These are phyloP conservation scores for Asterionellopsis glacialis DNA, from an alignment of 108 stramenopile genomes.

Conservation along the genomic window DNA sequence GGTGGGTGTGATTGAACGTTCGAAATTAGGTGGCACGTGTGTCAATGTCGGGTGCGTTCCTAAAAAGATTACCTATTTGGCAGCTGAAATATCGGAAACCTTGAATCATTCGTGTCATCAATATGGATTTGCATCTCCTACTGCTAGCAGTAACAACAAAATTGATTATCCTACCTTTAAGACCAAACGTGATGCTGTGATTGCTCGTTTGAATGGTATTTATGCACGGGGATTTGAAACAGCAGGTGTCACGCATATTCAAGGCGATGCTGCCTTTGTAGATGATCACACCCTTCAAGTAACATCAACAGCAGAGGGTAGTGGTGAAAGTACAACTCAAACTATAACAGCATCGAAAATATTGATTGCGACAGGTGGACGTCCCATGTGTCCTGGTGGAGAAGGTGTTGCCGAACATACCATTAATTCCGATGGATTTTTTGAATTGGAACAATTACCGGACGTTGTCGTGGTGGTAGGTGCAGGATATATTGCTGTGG, in stretches of 20 bases:
- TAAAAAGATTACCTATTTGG: constrained; percentile 94
- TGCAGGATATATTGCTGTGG: constrained; percentile 92
- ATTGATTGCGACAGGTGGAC: constrained; percentile 82
- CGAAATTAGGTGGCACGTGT: constrained; percentile 90
- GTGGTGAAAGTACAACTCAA: constrained; percentile 4
- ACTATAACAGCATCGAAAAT: constrained; percentile 67
- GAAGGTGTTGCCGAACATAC: constrained; percentile 51
- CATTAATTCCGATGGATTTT: constrained; percentile 87
- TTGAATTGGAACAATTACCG: constrained; percentile 81
- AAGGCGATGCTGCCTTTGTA: constrained; percentile 34
- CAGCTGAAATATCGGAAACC: constrained; percentile 62
- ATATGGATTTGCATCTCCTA: constrained; percentile 31
- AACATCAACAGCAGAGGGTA: constrained; percentile 8
- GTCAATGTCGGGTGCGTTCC: constrained; percentile 99
- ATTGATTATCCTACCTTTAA: constrained; percentile 82
- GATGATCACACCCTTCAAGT: constrained; percentile 7
- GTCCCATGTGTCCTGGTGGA: constrained; percentile 56
- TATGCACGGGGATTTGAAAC: constrained; percentile 67
- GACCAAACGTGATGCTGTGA: constrained; percentile 66
- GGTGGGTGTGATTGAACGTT: constrained; percentile 79
- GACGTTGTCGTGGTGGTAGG: constrained; percentile 81
- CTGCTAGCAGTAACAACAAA: not conserved
- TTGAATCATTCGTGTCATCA: constrained; percentile 54
- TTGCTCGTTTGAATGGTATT: constrained; percentile 83
- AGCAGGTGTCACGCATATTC: constrained; percentile 44